Evolutionary conservation across 371 early-diverging fungal species (phyloP).

Genomic region (Mycotypha africana): DNA sequence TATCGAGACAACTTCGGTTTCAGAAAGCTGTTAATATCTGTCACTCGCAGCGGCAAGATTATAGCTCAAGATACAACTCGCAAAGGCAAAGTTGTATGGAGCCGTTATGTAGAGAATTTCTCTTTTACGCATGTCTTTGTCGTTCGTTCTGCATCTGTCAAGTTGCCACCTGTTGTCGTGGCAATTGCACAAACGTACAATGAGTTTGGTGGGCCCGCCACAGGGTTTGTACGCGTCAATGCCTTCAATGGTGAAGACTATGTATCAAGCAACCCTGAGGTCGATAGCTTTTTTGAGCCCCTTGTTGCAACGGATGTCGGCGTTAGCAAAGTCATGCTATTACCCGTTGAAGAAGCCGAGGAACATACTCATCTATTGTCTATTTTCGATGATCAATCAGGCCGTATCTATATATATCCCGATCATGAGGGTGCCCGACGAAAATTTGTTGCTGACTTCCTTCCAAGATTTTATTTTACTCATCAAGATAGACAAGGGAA

Average conservation of each 20-base stretch:
- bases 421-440: slow-evolving; percentile 42
- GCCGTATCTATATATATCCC: slow-evolving; percentile 58
- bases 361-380: slow-evolving; percentile 60
- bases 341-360: slow-evolving; percentile 66
- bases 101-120: slow-evolving; percentile 35
- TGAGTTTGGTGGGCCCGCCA: slow-evolving; percentile 35
- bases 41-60: slow-evolving; percentile 71
- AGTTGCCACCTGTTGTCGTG: slow-evolving; percentile 74
- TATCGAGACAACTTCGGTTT: slow-evolving; percentile 81
- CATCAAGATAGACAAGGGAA: slow-evolving; percentile 27
- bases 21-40: slow-evolving; percentile 78
- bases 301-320: slow-evolving; percentile 41
- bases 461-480: slow-evolving; percentile 54
- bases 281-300: slow-evolving; percentile 45
- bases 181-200: slow-evolving; percentile 42
- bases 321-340: slow-evolving; percentile 47
- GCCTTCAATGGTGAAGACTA: slow-evolving; percentile 70
- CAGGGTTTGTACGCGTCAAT: slow-evolving; percentile 58
- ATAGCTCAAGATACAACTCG: slow-evolving; percentile 75
- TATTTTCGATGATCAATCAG: slow-evolving; percentile 55
- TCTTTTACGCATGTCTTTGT: slow-evolving; percentile 50
- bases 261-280: slow-evolving; percentile 23
- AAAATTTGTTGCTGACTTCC: slow-evolving; percentile 38
- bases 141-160: slow-evolving; percentile 62
- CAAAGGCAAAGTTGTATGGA: slow-evolving; percentile 77